Base-by-base conservation (phyloP, 1,284 basidiomycete species). In the Bjerkandera adusta region DNA sequence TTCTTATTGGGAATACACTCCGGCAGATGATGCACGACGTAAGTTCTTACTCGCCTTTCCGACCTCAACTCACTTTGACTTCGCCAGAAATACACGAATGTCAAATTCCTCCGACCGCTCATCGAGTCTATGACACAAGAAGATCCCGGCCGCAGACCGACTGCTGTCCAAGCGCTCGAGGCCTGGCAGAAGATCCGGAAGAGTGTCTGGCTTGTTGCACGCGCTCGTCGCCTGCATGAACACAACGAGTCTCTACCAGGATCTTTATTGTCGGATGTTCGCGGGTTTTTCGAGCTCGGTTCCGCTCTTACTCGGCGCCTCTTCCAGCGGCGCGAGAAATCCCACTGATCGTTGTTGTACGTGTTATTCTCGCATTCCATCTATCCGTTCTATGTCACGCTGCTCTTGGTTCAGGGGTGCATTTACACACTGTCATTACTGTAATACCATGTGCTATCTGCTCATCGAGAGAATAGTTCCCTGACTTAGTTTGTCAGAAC, bases 1-100 rank as follows among this genome's bases (percentile, higher is more conserved):
- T 51, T 51, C 48, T 58, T 4, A 36, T 65, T 1, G 63, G 61
- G 0, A 58, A 64, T 30, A 18, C 63, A 1, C 57, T 52, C 21
- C 20, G 38, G 4, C 47, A 49, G n/a, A 50, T 56, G 15, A 57
- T 64, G 33, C 12, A 51, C 1, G 21, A 61, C 25, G 62, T 63
- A 30, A 25, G 57, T 27, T n/a, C n/a, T n/a, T n/a, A n/a, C n/a
- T 22, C 24, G 4, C 13, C 3, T 15, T 35, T 7, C 32, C 41
- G 22, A 21, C 18, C 25, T 36, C 25, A n/a, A 27, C 33, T 42
- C 29, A 5, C n/a, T 2, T 13, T 6, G 5, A 21, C n/a, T n/a
- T 36, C n/a, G 10, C 13, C 24, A 52, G 51, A 52, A 47, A 49
- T 49, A 32, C 41, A 36, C 5, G n/a, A 41, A 46, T 33, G 36